Evolutionary conservation across 768 basidiomycete genomes (phyloP).

Genomic region (Termitomyces sp.): DNA sequence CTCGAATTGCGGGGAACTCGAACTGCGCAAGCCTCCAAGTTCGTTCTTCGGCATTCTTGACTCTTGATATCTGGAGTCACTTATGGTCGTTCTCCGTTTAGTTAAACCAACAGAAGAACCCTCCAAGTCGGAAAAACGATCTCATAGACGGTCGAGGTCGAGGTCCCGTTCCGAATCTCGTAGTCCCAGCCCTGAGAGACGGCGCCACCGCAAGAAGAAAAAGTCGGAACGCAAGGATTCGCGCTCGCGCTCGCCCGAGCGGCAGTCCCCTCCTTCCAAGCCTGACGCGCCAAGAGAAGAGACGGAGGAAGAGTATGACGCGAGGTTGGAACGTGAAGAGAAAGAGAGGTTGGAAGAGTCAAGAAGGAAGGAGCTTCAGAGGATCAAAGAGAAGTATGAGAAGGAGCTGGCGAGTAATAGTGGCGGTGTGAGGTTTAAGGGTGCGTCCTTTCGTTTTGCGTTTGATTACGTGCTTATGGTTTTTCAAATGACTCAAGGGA

Average conservation of each 20-base stretch:
- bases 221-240: conserved; percentile 13
- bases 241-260: not conserved
- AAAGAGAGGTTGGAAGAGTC: conserved; percentile 46
- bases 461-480: not conserved
- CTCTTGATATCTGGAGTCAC: not conserved
- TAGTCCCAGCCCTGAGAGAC: conserved; percentile 13
- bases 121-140: conserved; percentile 12
- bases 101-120: conserved; percentile 9
- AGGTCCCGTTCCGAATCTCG: conserved; percentile 9
- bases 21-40: conserved; percentile 43
- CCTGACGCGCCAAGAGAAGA: conserved; percentile 27
- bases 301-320: conserved; percentile 72
- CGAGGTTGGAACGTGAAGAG: conserved; percentile 62
- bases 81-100: not conserved
- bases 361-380: conserved; percentile 42
- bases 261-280: not conserved
- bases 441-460: conserved; percentile 20
- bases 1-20: conserved; percentile 79
- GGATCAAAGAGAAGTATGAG: conserved; percentile 34
- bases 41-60: conserved; percentile 8
- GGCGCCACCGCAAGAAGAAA: conserved; percentile 17
- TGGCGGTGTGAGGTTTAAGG: conserved; percentile 59
- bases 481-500: conserved; percentile 29
- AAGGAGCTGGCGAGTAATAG: conserved; percentile 26
- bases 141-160: conserved; percentile 9